Base-by-base conservation (phyloP, 208 protist species). In the Histomonas meleagridis region DNA sequence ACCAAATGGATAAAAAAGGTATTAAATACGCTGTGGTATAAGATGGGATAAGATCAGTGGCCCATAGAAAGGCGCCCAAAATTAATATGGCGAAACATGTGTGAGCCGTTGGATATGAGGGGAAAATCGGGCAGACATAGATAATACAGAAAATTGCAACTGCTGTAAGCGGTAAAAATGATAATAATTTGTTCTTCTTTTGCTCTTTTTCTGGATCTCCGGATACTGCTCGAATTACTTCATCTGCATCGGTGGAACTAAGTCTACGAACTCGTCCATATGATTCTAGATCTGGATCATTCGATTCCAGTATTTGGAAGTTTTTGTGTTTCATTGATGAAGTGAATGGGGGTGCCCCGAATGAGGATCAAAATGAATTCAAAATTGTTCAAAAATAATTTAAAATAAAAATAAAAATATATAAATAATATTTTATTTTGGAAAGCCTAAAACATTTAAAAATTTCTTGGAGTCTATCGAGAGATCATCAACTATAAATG, bases 21-120 rank as follows among this genome's bases (percentile, higher is more conserved):
- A 86, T 86, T 7, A 86, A 35, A 38, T 86, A 86, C 16, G 76
- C 76, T 51, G 76, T 86, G 28, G 55, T 46, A 49, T 86, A 86
- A 18, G 76, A 86, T 57, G 76, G 76, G 2, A 86, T 46, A 55
- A 55, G 32, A 38, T 86, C 76, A 28, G 76, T 86, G 14, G n/a
- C 76, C 76, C 76, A 86, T 1, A 86, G 26, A 55, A 86, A 46
- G 5, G 46, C 76, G 5, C 76, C 46, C 2, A 86, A 48, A 46
- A 86, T 9, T 55, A 86, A 35, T n/a, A 86, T 86, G 4, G 76
- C 76, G 1, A 86, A 55, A 48, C 76, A 86, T 21, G 76, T 55
- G 16, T 35, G 40, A 18, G 76, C 76, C 7, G 40, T 51, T 18
- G 76, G 76, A 86, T 86, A 86, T 28, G 55, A 53, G 1, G 76